A percentile compares a stretch with the other conserved stretches of the same genome.
phyloP scores from a whole-genome alignment of 495 filamentous ascomycete genomes.

The Neurospora tetrasperma region DNA sequence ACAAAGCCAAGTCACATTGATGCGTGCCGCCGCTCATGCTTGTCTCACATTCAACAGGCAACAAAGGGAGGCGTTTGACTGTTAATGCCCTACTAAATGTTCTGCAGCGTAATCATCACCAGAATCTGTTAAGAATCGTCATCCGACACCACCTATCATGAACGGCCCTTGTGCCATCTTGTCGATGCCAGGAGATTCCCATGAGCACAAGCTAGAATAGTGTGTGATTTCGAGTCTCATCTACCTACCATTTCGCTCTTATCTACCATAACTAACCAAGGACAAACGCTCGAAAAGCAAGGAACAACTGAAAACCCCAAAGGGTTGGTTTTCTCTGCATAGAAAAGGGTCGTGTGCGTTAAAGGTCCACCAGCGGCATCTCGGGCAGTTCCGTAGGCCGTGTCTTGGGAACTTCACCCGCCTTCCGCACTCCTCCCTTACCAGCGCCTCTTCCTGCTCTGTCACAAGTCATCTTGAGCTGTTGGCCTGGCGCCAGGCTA shows the following conservation, averaged over 20 bases:
- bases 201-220: neutral
- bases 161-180: neutral
- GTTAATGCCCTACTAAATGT: neutral
- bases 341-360: neutral
- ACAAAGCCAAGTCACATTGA: neutral
- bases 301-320: neutral
- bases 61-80: neutral
- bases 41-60: neutral
- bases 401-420: constrained; percentile 4
- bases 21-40: neutral
- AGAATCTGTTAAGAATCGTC: neutral
- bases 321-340: neutral
- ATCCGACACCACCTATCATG: neutral
- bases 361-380: neutral
- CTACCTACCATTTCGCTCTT: neutral
- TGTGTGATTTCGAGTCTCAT: neutral
- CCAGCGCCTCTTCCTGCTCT: neutral
- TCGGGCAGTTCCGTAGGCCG: constrained; percentile 1
- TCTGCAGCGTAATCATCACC: neutral
- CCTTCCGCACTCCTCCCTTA: neutral
- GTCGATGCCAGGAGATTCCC: neutral
- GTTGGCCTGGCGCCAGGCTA: neutral
- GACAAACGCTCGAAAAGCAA: neutral
- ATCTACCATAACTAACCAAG: neutral
- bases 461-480: constrained; percentile 7